These are phyloP conservation scores for Microthyrium microscopicum DNA, from an alignment of 2,329 filamentous ascomycete genomes.

Conservation along the genomic window DNA sequence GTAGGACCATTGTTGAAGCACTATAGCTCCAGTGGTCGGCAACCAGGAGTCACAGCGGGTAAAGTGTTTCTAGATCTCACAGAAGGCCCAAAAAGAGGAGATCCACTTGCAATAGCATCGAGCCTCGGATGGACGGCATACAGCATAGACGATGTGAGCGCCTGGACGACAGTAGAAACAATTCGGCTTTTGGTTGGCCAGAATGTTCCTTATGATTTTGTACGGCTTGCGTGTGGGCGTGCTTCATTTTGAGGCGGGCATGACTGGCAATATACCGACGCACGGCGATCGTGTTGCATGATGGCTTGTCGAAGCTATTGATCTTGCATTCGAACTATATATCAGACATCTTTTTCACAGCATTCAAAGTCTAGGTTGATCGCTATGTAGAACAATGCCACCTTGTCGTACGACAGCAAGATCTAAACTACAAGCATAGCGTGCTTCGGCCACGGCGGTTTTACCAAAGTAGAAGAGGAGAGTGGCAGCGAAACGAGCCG, in stretches of 20 bases:
- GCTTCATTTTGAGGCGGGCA: slow-evolving; percentile 14
- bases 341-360: too few relatives aligned
- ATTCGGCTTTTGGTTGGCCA: slow-evolving; percentile 64
- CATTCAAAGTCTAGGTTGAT: too few relatives aligned
- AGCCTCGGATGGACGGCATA: slow-evolving; percentile 66
- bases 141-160: slow-evolving; percentile 61
- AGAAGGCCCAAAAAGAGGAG: slow-evolving; percentile 42
- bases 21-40: slow-evolving; percentile 35
- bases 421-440: too few relatives aligned
- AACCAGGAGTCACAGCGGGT: slow-evolving; percentile 17
- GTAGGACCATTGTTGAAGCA: slow-evolving; percentile 64
- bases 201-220: slow-evolving; percentile 79
- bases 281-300: too few relatives aligned
- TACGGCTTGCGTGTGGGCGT: slow-evolving; percentile 51
- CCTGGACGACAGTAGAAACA: slow-evolving; percentile 73
- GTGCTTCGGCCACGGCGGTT: too few relatives aligned
- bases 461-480: too few relatives aligned
- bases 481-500: too few relatives aligned
- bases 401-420: too few relatives aligned
- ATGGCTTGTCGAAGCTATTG: too few relatives aligned
- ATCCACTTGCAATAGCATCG: slow-evolving; percentile 54
- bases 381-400: too few relatives aligned
- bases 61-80: slow-evolving; percentile 68
- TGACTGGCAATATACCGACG: too few relatives aligned
- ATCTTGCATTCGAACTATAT: too few relatives aligned